These are phyloP conservation scores for Achlya hypogyna DNA, from an alignment of 352 stramenopile genomes.

Conservation along the genomic window DNA sequence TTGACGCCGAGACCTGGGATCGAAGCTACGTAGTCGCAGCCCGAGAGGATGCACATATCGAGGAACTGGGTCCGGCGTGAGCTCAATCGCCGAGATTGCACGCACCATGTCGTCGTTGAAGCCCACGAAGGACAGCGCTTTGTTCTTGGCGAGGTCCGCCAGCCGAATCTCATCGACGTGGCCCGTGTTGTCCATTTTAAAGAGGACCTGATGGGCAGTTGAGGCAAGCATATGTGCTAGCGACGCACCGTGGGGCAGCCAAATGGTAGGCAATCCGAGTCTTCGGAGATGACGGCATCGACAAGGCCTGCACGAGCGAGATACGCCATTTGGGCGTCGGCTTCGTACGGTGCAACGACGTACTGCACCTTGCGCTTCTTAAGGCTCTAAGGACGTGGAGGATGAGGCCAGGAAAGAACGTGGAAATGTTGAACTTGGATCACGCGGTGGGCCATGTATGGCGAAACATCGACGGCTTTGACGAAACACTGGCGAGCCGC, in stretches of 20 bases:
- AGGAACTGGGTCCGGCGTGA: slow-evolving; percentile 35
- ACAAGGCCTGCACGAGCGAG: slow-evolving; percentile 69
- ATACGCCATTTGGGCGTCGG: slow-evolving; percentile 94
- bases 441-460: slow-evolving; percentile 70
- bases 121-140: slow-evolving; percentile 56
- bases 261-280: slow-evolving; percentile 93
- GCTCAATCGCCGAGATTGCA: neutral
- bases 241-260: slow-evolving; percentile 57
- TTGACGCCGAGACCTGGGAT: slow-evolving; percentile 79
- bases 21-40: slow-evolving; percentile 82
- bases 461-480: slow-evolving; percentile 63
- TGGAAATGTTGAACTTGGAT: slow-evolving; percentile 37
- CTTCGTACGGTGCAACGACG: slow-evolving; percentile 96
- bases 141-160: slow-evolving; percentile 64
- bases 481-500: slow-evolving; percentile 64
- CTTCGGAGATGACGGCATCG: slow-evolving; percentile 93
- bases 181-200: slow-evolving; percentile 91
- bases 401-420: neutral
- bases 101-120: slow-evolving; percentile 82
- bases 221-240: neutral
- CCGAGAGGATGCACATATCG: slow-evolving; percentile 88
- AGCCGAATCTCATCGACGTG: slow-evolving; percentile 78
- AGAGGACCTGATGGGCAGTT: slow-evolving; percentile 60
- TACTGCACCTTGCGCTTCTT: slow-evolving; percentile 70
- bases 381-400: slow-evolving; percentile 27